Base-by-base conservation (phyloP, 805 yeast genomes). In the Hagleromyces aurorensis region DNA sequence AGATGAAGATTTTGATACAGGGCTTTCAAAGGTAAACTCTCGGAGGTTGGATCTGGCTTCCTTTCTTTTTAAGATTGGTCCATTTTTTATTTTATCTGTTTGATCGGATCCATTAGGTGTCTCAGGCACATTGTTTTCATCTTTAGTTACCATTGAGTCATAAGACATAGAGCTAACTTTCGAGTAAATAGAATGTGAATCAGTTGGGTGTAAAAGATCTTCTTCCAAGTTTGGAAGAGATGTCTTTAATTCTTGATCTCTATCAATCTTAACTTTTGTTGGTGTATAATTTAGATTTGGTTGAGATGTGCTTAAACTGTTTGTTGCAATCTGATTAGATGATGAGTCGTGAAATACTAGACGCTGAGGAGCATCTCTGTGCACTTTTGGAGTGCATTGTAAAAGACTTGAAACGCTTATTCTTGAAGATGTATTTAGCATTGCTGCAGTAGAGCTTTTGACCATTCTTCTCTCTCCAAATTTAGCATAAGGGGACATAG, bases 11-110 rank as follows among this genome's bases (percentile, higher is more conserved):
- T n/a, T n/a, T n/a, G n/a, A n/a, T n/a, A n/a, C n/a, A n/a, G n/a
- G n/a, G n/a, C n/a, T 35, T 27, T 56, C 67, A 29, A 58, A 59
- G 13, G 61, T 59, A 36, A 62, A 62, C 38, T 59, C 63, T 39
- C 79, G 57, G 27, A 78, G 53, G 41, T 77, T 67, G 9, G 55
- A 54, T 24, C 64, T 57, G 0, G 71, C 75, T 6, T 53, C 53
- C 46, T 75, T 76, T 52, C 75, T 76, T 33, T 50, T 57, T 38
- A 69, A 57, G 32, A 64, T 45, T 4, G 46, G 48, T 9, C 41
- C 40, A 6, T 19, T 7, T 9, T 17, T 30, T 16, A 26, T 19
- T 4, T 23, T 23, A 10, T 14, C 20, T 6, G 25, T 16, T 14
- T 19, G 27, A 7, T 24, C 21, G 3, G 18, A 13, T 7, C 13